Conservation (phyloP, 257 asterid species). For the Ballota nigra region DNA sequence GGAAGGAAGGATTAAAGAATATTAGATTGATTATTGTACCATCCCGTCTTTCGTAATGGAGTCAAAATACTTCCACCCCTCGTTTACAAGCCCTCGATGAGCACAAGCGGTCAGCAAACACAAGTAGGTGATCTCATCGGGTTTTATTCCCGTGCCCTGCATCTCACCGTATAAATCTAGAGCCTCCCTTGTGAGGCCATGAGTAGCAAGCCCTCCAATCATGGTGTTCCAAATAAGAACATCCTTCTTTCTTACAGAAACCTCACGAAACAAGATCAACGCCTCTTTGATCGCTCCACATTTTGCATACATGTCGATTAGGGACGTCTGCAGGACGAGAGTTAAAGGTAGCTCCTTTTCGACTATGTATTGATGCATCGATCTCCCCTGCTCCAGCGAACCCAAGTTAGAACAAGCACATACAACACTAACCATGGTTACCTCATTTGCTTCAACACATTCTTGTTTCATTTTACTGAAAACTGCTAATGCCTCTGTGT, state of each 20-base stretch:
- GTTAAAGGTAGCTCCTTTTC: conserved; percentile 51
- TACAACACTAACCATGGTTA: conserved; percentile 71
- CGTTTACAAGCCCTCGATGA: conserved; percentile 69
- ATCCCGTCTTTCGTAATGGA: conserved; percentile 40
- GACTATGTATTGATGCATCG: conserved; percentile 44
- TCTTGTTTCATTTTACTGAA: conserved; percentile 43
- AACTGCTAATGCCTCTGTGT: conserved; percentile 44
- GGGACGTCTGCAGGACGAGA: conserved; percentile 52
- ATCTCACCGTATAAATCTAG: conserved; percentile 40
- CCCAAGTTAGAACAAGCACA: conserved; percentile 82
- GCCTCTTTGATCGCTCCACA: conserved; percentile 74
- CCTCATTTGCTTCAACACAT: conserved; percentile 55
- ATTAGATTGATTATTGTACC: conserved; percentile 4
- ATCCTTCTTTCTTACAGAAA: conserved; percentile 36
- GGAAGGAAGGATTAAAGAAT: no score
- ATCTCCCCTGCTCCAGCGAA: conserved; percentile 65
- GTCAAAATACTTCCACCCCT: conserved; percentile 53
- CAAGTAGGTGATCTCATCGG: conserved; percentile 76
- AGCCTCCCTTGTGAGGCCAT: conserved; percentile 49
- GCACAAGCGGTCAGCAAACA: conserved; percentile 69
- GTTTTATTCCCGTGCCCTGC: conserved; percentile 33
- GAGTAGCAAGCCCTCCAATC: conserved; percentile 85
- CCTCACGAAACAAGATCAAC: conserved; percentile 48
- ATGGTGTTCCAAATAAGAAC: conserved; percentile 68
- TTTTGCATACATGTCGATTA: conserved; percentile 79